Evolutionary conservation across 371 early-diverging fungal genomes (phyloP).

Genomic region (Phascolomyces articulosus): DNA sequence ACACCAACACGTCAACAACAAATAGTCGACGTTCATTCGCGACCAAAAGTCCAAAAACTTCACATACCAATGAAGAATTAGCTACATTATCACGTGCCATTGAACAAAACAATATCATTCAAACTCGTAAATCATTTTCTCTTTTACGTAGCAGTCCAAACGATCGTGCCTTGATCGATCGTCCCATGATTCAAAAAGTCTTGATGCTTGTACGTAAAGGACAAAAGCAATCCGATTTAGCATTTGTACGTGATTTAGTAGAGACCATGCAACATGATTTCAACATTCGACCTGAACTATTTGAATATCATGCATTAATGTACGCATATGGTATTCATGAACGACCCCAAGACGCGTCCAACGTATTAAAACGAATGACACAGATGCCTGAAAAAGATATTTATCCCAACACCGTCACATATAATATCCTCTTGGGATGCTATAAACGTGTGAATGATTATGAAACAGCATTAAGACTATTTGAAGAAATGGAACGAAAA

Average conservation of each 20-base stretch:
- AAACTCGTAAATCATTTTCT: conserved; percentile 17
- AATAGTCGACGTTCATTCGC: not conserved
- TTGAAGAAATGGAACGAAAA: conserved; percentile 38
- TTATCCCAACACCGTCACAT: conserved; percentile 35
- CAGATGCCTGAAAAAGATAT: conserved; percentile 35
- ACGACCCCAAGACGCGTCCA: conserved; percentile 23
- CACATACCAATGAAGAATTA: not conserved
- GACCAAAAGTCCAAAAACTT: not conserved
- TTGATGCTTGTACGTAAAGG: conserved; percentile 27
- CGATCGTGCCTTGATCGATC: conserved; percentile 10
- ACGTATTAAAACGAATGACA: conserved; percentile 37
- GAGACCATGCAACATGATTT: conserved; percentile 28
- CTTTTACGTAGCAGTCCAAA: not conserved
- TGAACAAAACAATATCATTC: conserved; percentile 13
- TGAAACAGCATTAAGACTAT: conserved; percentile 27
- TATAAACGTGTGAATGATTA: conserved; percentile 48
- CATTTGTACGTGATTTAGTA: conserved; percentile 25
- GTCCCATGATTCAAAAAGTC: conserved; percentile 20
- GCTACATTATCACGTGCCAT: conserved; percentile 10
- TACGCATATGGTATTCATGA: conserved; percentile 38
- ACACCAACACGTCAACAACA: not conserved
- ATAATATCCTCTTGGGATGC: conserved; percentile 55
- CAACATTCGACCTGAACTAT: conserved; percentile 19
- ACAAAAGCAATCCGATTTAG: conserved; percentile 18
- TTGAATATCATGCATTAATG: conserved; percentile 47